Conservation (phyloP, 1,139 yeast species). For the Schwanniomyces etchellsii region DNA sequence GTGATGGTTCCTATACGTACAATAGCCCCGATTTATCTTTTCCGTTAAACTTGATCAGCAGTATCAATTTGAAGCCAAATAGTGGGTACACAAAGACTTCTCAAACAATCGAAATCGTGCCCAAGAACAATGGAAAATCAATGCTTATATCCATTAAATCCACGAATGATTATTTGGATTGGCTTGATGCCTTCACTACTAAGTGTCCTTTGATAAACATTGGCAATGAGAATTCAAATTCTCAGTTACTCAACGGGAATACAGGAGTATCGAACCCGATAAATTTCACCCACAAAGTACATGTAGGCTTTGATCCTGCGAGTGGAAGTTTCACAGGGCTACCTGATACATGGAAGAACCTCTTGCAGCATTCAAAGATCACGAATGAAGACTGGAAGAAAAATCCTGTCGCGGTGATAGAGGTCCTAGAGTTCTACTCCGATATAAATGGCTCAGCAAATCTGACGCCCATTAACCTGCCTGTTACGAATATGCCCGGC, state of each 20-base stretch:
- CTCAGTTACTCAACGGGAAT: constrained; percentile 26
- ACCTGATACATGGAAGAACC: constrained; percentile 74
- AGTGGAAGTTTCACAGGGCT: constrained; percentile 72
- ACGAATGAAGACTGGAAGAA: constrained; percentile 81
- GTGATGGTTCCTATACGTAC: too few relatives aligned
- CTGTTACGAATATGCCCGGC: constrained; percentile 10
- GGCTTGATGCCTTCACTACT: constrained; percentile 88
- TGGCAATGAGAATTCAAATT: constrained; percentile 17
- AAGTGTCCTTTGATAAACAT: constrained; percentile 66
- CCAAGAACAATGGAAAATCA: constrained; percentile 54
- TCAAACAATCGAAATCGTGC: constrained; percentile 73
- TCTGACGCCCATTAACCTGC: constrained; percentile 26
- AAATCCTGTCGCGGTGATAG: constrained; percentile 83
- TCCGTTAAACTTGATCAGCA: constrained; percentile 35
- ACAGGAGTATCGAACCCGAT: constrained; percentile 78
- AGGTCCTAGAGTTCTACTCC: constrained; percentile 82
- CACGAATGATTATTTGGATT: constrained; percentile 75
- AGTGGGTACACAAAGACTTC: constrained; percentile 54
- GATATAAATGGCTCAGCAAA: constrained; percentile 35
- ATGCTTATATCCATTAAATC: constrained; percentile 71
- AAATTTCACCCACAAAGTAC: constrained; percentile 67
- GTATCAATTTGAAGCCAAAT: constrained; percentile 34
- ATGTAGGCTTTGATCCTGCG: constrained; percentile 61
- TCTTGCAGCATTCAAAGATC: constrained; percentile 70
- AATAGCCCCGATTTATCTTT: constrained; percentile 34